Evolutionary conservation across 495 filamentous ascomycete species (phyloP), one percentile per base, ranked within the genome.

Genomic region (Trichocladium antarcticum): DNA sequence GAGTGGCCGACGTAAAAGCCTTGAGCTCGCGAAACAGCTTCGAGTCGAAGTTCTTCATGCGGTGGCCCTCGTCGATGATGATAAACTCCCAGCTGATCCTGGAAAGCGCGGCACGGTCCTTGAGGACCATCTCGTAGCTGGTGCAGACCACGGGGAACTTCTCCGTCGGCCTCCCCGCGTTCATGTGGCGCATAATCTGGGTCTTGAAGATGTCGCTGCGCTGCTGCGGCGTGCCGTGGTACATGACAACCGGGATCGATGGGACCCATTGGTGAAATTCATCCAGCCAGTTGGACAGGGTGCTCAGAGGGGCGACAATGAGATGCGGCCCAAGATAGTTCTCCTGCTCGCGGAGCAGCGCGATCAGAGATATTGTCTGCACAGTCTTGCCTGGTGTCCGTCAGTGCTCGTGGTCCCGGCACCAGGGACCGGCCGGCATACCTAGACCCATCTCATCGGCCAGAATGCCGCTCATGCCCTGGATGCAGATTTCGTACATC

Each of bases 391-490:
- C 71, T 72, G 34, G 1, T 39, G 10, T 57, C 2, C 11, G 29
- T 41, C 6, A 55, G 34, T 16, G 15, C 15, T n/a, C 6, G n/a
- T 12, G n/a, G 24, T 7, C 1, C 12, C 12, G 9, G 9, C 4
- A 2, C 8, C 12, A 15, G n/a, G 17, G 19, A 16, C 34, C 21
- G 19, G 20, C 4, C 11, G 35, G 61, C 66, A 49, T 50, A 56
- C 90, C 90, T 21, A 97, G 65, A 1, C 92, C 92, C 92, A 98
- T 98, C 65, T 98, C 92, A 59, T 98, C 92, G 0, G 92, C 92
- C 19, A 98, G 64, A 52, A 98, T 98, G 0, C 92, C 92, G 58
- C 88, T 94, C 59, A 97, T 73, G 5, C 92, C 89, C 62, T 95
- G 95, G 15, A 67, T 57, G 50, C 72, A 74, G 47, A 79, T 74